Evolutionary conservation across 352 stramenopile genomes (phyloP), one percentile per base, ranked within the genome.

Genomic region (Phytopythium boreale): DNA sequence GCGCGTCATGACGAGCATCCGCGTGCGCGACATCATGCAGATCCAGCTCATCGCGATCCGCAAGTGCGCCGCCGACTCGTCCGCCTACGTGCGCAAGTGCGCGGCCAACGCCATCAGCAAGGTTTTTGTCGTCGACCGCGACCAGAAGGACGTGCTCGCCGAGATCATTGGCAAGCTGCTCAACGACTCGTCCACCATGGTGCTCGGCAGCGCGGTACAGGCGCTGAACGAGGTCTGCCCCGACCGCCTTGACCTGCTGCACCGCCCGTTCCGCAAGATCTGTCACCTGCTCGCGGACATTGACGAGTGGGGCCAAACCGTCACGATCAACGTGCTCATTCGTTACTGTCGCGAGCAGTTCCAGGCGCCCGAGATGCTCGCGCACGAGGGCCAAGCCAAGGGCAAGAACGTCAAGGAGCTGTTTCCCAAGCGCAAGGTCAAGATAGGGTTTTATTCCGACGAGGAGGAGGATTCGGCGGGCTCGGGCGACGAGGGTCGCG

Each of bases 231-330:
- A 99, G 74, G 90, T 99, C 34, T 99, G 96, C 82, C 96, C 97
- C 0, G 79, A 98, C 43, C 81, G 94, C 7, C 82, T 98, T 52
- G 96, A 99, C 64, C 68, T 99, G 34, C 78, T 99, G 37, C 97
- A 99, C 72, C 76, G 76, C 0, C 88, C 84, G 60, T 99, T 97
- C 83, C 87, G 97, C 31, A 99, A 98, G 78, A 80, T 99, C 39
- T 99, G 97, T 81, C 95, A 98, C 70, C 77, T 99, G 59, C 75
- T 99, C 22, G 97, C 96, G 0, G 97, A 99, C 77, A 96, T 99
- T 62, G 97, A 99, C 80, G 97, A 99, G 74, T 99, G 97, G 97
- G 94, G 93, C 9, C 97, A 99, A 70, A 96, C 98, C 36, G 81
- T 98, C n/a, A 86, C 80, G 12, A 80, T 99, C 27, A 90, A 98